phyloP scores from a whole-genome alignment of 2,329 filamentous ascomycete genomes.

The Trichoderma citrinoviride region DNA sequence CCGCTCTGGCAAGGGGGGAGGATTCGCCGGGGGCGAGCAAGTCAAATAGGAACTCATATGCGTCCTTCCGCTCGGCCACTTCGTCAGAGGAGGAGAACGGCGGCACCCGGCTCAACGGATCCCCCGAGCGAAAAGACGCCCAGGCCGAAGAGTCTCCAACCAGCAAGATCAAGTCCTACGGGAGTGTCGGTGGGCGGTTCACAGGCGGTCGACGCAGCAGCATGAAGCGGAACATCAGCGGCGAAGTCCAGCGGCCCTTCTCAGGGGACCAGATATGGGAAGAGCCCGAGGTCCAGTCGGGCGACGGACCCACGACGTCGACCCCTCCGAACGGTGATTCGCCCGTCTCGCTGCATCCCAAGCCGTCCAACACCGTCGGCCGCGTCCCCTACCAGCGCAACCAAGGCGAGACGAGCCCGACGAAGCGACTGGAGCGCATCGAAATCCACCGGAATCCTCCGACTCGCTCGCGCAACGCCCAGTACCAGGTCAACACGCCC shows the following conservation, averaged over 20 bases:
- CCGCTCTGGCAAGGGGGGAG: constrained; percentile 52
- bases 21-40: constrained; percentile 35
- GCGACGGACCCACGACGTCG: constrained; percentile 9
- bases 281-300: constrained; percentile 60
- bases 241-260: constrained; percentile 64
- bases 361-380: constrained; percentile 35
- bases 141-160: constrained; percentile 22
- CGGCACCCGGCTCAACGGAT: constrained; percentile 34
- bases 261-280: constrained; percentile 84
- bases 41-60: constrained; percentile 1
- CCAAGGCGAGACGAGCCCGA: constrained; percentile 36
- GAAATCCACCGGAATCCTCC: constrained; percentile 86
- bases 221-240: constrained; percentile 67
- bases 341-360: constrained; percentile 34
- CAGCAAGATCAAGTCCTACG: constrained; percentile 41
- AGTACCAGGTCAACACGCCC: constrained; percentile 67
- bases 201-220: constrained; percentile 59
- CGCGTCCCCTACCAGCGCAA: constrained; percentile 39
- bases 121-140: constrained; percentile 28
- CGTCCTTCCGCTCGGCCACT: constrained; percentile 38
- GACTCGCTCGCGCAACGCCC: constrained; percentile 75
- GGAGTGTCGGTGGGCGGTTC: constrained; percentile 38
- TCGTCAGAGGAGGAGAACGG: constrained; percentile 49
- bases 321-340: constrained; percentile 31
- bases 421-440: constrained; percentile 48